Evolutionary conservation across 2,329 filamentous ascomycete genomes (phyloP).

Genomic region (Coniochaeta sp.): DNA sequence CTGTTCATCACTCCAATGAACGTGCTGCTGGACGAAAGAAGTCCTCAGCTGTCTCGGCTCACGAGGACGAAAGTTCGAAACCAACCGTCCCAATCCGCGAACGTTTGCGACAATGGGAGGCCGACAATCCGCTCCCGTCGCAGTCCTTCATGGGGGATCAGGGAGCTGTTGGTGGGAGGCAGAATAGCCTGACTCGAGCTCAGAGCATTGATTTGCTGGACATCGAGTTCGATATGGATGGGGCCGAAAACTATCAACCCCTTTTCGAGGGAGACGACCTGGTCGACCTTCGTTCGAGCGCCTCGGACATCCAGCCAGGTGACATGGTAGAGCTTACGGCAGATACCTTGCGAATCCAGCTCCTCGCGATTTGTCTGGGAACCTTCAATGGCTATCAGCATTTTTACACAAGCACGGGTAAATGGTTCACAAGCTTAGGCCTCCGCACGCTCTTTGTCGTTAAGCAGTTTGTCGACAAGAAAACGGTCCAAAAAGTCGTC

Average conservation of each 20-base stretch:
- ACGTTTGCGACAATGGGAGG: conserved; percentile 32
- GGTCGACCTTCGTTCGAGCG: conserved; percentile 24
- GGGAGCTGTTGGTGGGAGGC: conserved; percentile 16
- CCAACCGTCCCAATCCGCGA: conserved; percentile 24
- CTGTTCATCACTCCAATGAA: neutral
- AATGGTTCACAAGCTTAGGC: conserved; percentile 36
- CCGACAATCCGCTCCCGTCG: conserved; percentile 21
- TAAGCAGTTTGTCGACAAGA: conserved; percentile 32
- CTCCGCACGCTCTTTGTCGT: conserved; percentile 42
- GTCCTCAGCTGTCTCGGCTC: neutral
- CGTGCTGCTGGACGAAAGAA: neutral
- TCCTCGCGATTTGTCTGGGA: conserved; percentile 47
- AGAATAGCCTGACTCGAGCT: conserved; percentile 27
- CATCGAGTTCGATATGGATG: conserved; percentile 8
- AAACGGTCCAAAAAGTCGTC: conserved; percentile 33
- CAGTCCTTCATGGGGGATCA: conserved; percentile 19
- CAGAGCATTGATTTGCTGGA: conserved; percentile 21
- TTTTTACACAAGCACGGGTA: conserved; percentile 45
- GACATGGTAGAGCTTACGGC: conserved; percentile 37
- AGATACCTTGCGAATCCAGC: conserved; percentile 26
- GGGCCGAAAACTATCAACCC: conserved; percentile 10
- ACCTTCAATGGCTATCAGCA: conserved; percentile 42
- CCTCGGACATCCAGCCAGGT: conserved; percentile 28
- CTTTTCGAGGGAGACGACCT: conserved; percentile 28
- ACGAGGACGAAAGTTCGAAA: neutral